A percentile compares a stretch with the other conserved stretches of the same genome.
Conservation (phyloP, 2,329 filamentous ascomycete genomes). For the Botrytis paeoniae region DNA sequence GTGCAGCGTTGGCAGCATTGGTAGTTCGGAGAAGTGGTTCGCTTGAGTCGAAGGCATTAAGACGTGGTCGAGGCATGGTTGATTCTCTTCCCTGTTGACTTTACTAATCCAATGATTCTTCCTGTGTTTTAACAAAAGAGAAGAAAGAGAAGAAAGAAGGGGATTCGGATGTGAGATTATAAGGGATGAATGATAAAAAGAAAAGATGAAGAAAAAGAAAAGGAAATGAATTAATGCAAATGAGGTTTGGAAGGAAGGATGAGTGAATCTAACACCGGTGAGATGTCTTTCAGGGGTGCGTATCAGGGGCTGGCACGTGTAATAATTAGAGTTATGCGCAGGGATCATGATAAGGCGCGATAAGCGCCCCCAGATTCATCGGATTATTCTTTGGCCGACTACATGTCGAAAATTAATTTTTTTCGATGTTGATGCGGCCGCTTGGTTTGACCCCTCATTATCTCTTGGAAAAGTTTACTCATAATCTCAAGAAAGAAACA, state of each 20-base stretch:
- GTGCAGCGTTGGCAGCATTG: conserved; percentile 25
- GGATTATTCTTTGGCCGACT: conserved; percentile 1
- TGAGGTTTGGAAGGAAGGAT: neutral
- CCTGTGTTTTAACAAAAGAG: neutral
- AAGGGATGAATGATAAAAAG: neutral
- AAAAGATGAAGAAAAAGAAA: neutral
- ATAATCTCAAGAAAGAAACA: neutral
- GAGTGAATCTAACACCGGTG: conserved; percentile 6
- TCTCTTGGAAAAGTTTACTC: neutral
- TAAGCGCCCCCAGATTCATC: conserved; percentile 14
- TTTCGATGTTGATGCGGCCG: conserved; percentile 10
- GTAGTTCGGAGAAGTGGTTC: conserved; percentile 32
- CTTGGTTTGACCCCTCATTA: neutral
- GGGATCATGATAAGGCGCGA: conserved; percentile 8
- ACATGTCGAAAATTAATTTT: neutral
- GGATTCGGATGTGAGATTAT: too few relatives aligned
- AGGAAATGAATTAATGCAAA: neutral
- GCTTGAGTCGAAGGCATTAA: conserved; percentile 25
- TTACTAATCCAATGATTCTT: neutral
- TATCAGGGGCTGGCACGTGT: conserved; percentile 20
- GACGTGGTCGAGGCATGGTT: conserved; percentile 26
- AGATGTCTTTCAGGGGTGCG: conserved; percentile 4
- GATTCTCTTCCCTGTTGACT: neutral
- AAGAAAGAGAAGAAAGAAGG: neutral
- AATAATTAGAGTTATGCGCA: neutral